phyloP scores from a whole-genome alignment of 805 yeast genomes.

The Hanseniaspora taiwanica region DNA sequence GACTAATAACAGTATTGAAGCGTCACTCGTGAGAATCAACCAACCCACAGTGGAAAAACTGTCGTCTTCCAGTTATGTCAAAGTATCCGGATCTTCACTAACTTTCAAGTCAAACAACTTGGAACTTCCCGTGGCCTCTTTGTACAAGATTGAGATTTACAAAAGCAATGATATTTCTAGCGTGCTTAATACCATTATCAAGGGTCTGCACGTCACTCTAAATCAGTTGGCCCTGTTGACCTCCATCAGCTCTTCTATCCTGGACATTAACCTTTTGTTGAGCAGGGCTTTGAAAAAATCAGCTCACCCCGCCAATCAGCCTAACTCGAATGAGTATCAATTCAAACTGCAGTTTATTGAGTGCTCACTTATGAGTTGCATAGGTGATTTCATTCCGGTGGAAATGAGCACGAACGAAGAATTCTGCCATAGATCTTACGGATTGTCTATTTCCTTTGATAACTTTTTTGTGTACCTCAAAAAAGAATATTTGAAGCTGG shows the following conservation, averaged over 20 bases:
- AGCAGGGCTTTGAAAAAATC: too few species aligned
- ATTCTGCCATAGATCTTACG: slow-evolving; percentile 4
- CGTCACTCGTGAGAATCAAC: background rate
- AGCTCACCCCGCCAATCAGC: too few species aligned
- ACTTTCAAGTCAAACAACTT: background rate
- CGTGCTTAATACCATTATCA: background rate
- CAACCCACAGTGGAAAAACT: background rate
- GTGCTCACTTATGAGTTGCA: background rate
- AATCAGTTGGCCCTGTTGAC: background rate
- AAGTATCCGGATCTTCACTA: background rate
- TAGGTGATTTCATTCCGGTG: slow-evolving; percentile 3
- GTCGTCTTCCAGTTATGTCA: background rate
- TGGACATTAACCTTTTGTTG: too few species aligned
- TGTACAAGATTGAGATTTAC: background rate
- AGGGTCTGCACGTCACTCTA: background rate
- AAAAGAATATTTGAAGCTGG: background rate
- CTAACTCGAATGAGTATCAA: background rate
- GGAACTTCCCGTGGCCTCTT: background rate
- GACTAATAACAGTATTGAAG: background rate
- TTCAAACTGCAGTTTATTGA: background rate
- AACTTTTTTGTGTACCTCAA: background rate
- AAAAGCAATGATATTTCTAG: background rate
- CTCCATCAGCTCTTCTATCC: too few species aligned
- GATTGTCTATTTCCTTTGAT: background rate
- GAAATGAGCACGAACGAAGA: slow-evolving; percentile 14